Conservation (phyloP, 148 eudicot species). For the Mesembryanthemum crystallinum region DNA sequence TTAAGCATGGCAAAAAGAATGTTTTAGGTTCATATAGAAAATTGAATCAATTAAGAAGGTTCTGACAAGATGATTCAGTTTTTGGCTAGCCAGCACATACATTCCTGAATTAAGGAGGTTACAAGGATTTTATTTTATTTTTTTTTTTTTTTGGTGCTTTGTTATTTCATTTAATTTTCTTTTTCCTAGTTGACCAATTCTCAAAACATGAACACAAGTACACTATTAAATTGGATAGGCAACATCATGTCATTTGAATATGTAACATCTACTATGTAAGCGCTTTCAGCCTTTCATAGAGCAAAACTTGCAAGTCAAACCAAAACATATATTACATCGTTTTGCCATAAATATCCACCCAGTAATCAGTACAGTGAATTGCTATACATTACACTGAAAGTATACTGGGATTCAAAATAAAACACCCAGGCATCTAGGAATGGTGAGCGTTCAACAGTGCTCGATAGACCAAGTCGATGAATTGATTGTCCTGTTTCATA, state of each 20-base stretch:
- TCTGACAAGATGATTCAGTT: no score
- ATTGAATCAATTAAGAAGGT: no score
- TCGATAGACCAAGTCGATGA: conserved; percentile 56
- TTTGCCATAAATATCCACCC: conserved; percentile 12
- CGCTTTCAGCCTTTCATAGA: neutral
- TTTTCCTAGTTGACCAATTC: no score
- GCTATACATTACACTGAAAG: conserved; percentile 24
- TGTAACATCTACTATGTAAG: neutral
- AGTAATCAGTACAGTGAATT: conserved; percentile 12
- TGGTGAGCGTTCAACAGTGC: conserved; percentile 50
- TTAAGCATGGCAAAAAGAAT: no score
- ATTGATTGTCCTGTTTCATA: conserved; percentile 51
- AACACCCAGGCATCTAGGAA: conserved; percentile 24
- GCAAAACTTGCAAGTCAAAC: conserved; percentile 4
- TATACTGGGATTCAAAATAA: conserved; percentile 4
- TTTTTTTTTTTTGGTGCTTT: no score
- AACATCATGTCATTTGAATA: neutral
- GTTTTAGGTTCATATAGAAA: no score
- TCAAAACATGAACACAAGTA: neutral
- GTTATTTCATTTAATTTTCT: no score
- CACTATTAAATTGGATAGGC: neutral
- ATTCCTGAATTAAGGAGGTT: no score
- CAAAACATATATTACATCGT: neutral
- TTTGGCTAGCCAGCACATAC: no score
- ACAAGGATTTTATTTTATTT: no score